Evolutionary conservation across 805 yeast species (phyloP), one percentile per base, ranked within the genome.

Genomic region (Teunomyces lycoperdinae): DNA sequence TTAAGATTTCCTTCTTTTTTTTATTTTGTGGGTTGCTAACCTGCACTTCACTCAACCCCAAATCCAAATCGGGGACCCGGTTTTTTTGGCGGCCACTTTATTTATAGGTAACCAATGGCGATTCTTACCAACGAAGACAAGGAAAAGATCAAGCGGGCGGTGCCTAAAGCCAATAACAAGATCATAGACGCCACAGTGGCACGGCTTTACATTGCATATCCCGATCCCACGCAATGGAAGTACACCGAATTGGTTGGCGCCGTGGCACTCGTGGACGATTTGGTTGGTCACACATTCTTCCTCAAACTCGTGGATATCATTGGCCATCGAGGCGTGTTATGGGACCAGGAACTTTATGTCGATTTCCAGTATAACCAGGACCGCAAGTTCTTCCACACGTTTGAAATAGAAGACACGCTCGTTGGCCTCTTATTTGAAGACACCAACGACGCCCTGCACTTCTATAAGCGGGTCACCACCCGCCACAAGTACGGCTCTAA

Each of bases 311-410:
- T 94, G 5, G 99, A 94, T 60, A 82, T 92, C 29, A 61, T 74
- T 33, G 96, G 95, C 5, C 79, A 82, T 51, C 73, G 86, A 36
- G 98, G 98, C 31, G 96, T 94, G 0, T 55, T 94, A 0, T 94
- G 99, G 99, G 99, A 94, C 66, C 99, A 94, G 66, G 99, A 94
- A 66, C 68, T 94, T 43, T 92, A 88, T 59, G 84, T 89, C 9
- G 85, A 88, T 58, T 90, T 94, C 65, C 84, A 85, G 57, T 94
- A 94, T 67, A 81, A 87, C 61, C 98, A 94, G 66, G 99, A 94
- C 66, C 79, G 99, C 29, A 83, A 96, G 34, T 94, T 89, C 67
- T 94, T 94, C 76, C 98, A 94, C 64, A 77, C 95, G 5, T 94
- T 94, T 69, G 99, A 94, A 70, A 73, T 89, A 41, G 98, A 94